Percentiles rank a stretch among this genome's conserved stretches.
Conservation (phyloP, 805 yeast species). For the Candida chilensis region DNA sequence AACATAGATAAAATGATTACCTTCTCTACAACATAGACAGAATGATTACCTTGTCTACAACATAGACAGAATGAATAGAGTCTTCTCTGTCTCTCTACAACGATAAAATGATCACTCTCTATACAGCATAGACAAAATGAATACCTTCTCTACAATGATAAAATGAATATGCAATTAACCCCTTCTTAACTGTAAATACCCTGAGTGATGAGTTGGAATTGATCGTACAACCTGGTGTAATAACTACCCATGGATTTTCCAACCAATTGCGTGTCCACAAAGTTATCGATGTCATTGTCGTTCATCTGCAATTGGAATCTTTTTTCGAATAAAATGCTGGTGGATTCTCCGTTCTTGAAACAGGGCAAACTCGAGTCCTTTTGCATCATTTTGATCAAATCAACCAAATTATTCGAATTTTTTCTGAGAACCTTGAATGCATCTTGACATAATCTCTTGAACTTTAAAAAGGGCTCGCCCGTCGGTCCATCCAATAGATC, state of each 20-base stretch:
- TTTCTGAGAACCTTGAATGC: conserved; percentile 71
- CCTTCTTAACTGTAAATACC: conserved; percentile 72
- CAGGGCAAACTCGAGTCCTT: conserved; percentile 87
- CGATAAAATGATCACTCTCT: too few relatives aligned
- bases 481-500: conserved; percentile 79
- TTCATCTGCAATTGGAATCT: conserved; percentile 71
- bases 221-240: conserved; percentile 90
- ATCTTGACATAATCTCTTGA: conserved; percentile 53
- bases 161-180: too few relatives aligned
- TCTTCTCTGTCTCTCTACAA: too few relatives aligned
- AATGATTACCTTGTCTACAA: too few relatives aligned
- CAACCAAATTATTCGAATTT: conserved; percentile 64
- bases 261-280: conserved; percentile 70
- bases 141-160: too few relatives aligned
- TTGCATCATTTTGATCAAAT: conserved; percentile 90
- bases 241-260: conserved; percentile 79
- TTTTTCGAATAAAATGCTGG: conserved; percentile 70
- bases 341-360: conserved; percentile 79
- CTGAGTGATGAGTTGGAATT: conserved; percentile 88
- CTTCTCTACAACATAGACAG: too few relatives aligned
- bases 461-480: conserved; percentile 49
- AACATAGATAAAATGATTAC: too few relatives aligned
- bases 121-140: too few relatives aligned
- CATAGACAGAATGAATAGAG: too few relatives aligned
- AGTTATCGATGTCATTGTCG: conserved; percentile 64